Evolutionary conservation across 495 filamentous ascomycete species (phyloP).

Genomic region (Immersiella caudata): DNA sequence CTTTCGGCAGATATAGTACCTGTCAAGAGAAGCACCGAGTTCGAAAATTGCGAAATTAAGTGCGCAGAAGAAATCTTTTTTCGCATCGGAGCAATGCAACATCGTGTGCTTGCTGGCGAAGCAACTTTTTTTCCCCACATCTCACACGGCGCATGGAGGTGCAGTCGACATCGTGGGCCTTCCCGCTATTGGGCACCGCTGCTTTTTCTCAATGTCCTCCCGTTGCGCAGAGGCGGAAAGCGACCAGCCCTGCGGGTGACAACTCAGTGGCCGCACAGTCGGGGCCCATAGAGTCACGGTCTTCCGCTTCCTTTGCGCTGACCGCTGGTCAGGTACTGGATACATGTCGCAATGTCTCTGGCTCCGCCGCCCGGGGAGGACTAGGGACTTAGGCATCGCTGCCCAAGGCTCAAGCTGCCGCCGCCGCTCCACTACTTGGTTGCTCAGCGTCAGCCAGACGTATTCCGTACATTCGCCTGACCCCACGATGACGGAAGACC

Average conservation of each 20-base stretch:
- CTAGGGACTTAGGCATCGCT: constrained; percentile 54
- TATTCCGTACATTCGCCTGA: background rate
- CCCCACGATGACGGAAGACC: constrained; percentile 17
- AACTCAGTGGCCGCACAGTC: constrained; percentile 19
- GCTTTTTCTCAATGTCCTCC: constrained; percentile 21
- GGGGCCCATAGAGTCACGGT: constrained; percentile 19
- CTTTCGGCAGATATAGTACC: background rate
- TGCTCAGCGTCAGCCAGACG: background rate
- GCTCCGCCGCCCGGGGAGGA: constrained; percentile 16
- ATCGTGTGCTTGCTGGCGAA: constrained; percentile 9
- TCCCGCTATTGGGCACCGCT: constrained; percentile 33
- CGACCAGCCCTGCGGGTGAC: constrained; percentile 20
- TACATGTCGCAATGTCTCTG: constrained; percentile 20
- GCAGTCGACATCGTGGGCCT: constrained; percentile 20
- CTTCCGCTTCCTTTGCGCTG: constrained; percentile 15
- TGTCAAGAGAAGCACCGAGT: background rate
- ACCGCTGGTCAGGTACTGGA: constrained; percentile 25
- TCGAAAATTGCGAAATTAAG: background rate
- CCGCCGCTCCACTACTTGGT: constrained; percentile 19
- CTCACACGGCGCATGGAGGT: constrained; percentile 18
- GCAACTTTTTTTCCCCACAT: constrained; percentile 23
- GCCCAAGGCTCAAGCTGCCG: constrained; percentile 43
- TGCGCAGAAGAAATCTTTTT: constrained; percentile 5
- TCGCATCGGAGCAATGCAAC: constrained; percentile 23
- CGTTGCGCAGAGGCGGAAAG: constrained; percentile 20